Evolutionary conservation across 164 flowering plant species (phyloP).

Genomic region (Nelumbo lutea): DNA sequence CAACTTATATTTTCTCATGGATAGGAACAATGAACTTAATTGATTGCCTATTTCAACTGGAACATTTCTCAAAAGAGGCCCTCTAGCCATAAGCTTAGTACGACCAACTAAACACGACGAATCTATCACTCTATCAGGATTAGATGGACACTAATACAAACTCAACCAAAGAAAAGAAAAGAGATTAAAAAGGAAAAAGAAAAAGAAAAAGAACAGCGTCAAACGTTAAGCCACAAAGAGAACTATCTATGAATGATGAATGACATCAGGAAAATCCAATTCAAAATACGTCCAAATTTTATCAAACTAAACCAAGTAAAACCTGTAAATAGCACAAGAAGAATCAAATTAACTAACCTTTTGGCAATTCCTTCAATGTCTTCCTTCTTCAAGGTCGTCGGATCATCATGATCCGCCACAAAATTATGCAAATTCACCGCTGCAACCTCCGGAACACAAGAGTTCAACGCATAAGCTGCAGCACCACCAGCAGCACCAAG

Average conservation of each 20-base stretch:
- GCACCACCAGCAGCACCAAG: constrained; percentile 77
- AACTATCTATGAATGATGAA: no score
- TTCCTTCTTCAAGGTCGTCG: constrained; percentile 52
- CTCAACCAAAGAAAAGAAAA: neutral
- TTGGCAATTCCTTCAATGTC: constrained; percentile 62
- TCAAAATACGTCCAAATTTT: neutral
- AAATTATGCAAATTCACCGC: constrained; percentile 75
- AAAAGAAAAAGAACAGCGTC: neutral
- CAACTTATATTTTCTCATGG: no score
- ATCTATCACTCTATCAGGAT: no score
- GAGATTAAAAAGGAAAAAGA: neutral
- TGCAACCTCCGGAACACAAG: constrained; percentile 83
- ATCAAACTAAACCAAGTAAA: neutral
- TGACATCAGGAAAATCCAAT: neutral
- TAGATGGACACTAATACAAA: no score
- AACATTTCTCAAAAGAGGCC: no score
- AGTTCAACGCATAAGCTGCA: constrained; percentile 61
- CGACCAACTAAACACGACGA: no score
- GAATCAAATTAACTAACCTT: constrained; percentile 33
- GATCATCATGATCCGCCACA: constrained; percentile 63
- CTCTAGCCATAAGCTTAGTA: no score
- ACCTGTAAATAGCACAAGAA: neutral
- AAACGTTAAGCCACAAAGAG: neutral
- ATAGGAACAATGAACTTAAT: no score
- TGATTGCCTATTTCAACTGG: no score